A percentile compares a stretch with the other conserved stretches of the same genome.
These are phyloP conservation scores for Saturnispora kantuleensis DNA, from an alignment of 805 yeast species.

Conservation along the genomic window DNA sequence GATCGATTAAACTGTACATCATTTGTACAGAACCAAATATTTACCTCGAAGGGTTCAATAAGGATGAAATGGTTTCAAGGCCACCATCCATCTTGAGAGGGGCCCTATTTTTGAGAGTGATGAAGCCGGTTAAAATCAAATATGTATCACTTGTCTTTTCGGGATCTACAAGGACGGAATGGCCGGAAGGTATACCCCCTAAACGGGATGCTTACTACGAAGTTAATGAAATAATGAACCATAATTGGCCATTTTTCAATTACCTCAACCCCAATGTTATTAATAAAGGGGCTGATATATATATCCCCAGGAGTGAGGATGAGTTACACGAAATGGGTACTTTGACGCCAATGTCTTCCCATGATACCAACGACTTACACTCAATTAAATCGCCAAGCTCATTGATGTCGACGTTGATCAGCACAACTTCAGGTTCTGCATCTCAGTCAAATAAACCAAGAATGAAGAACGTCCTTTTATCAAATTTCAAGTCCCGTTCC, in stretches of 20 bases:
- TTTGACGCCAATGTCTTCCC: constrained; percentile 24
- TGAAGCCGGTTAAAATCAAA: constrained; percentile 66
- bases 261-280: constrained; percentile 23
- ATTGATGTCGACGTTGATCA: constrained; percentile 21
- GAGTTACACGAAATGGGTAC: constrained; percentile 16
- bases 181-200: constrained; percentile 99
- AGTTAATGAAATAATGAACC: constrained; percentile 54
- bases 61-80: constrained; percentile 48
- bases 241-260: constrained; percentile 85
- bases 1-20: constrained; percentile 60
- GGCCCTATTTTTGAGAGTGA: constrained; percentile 54
- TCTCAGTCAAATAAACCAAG: not conserved
- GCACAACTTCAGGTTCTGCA: constrained; percentile 18
- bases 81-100: constrained; percentile 83
- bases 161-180: constrained; percentile 73
- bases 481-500: constrained; percentile 1
- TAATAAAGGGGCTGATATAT: constrained; percentile 39
- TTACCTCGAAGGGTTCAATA: constrained; percentile 73
- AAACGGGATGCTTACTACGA: constrained; percentile 61
- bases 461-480: constrained; percentile 2
- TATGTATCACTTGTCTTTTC: constrained; percentile 48
- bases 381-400: constrained; percentile 23
- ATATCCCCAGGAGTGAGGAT: constrained; percentile 28
- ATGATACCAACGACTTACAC: constrained; percentile 11
- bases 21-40: constrained; percentile 72